Evolutionary conservation across 129 eudicot species (phyloP), one percentile per base, ranked within the genome.

Genomic region (Smallanthus sonchifolius): DNA sequence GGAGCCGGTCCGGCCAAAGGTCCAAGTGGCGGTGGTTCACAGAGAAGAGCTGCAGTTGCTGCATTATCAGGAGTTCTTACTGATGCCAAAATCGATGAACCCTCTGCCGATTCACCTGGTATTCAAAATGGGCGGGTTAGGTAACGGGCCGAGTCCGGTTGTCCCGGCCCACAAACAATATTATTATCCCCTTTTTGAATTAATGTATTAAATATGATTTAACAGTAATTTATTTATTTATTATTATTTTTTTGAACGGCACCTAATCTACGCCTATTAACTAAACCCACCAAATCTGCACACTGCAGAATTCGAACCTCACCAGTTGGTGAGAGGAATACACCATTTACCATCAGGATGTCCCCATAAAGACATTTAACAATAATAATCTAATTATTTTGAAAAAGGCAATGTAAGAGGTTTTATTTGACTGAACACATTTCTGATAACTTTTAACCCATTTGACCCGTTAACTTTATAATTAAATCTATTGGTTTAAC

Each of bases 21-120:
- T 65, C 17, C 56, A n/a, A 60, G 84, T 57, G 56, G 24, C 30
- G 83, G 67, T 47, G 92, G 89, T 5, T 90, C 98, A 83, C 97
- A 93, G 75, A 83, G 98, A 86, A 89, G 92, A 68, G 98, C 97
- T 76, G 98, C 97, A 45, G 94, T 93, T 70, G 98, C 97, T 79
- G 97, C 98, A 61, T 83, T 93, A 51, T 93, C 98, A 11, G 39
- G 64, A 5, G 97, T 88, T 78, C 83, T 93, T 75, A 83, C 90
- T 77, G 97, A 96, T n/a, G 97, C 82, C 49, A 62, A 69, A 5
- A 75, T 90, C 17, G 85, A 84, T 9, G 90, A 86, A 2, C 81
- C 82, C 30, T 24, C 30, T 24, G 30, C 30, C 37, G 80, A 44
- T 79, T 78, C 74, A 68, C 87, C 86, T 51, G 97, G 96, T 92